Base-by-base conservation (phyloP, 2,329 filamentous ascomycete genomes). In the Nigrograna mackinnonii region DNA sequence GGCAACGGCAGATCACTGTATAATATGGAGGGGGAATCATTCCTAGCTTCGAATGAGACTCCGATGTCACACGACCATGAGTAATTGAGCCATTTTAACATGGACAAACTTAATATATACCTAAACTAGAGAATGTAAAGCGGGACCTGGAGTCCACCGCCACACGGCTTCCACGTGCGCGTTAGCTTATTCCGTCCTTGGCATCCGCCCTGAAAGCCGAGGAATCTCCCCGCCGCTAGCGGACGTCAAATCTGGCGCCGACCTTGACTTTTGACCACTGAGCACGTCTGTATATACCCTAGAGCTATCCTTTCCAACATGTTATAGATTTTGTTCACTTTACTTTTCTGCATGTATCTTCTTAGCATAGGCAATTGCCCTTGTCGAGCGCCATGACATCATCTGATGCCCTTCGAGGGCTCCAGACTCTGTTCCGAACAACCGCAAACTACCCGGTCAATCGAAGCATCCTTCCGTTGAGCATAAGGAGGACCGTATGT, bases 321-420 rank as follows among this genome's bases (percentile, higher is more conserved):
- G 40, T 30, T 37, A 30, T 45, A 44, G 30, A 12, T 13, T 33
- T 13, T 2, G 37, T 28, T 28, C n/a, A 18, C 18, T 19, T 31
- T 16, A 16, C 28, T 36, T 33, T 38, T 31, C 13, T 40, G 37
- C 38, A 39, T 37, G 35, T 35, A 43, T 47, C 39, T 19, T 6
- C 14, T 22, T 26, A 9, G 26, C 14, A 20, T 24, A 2, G 22
- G 4, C 18, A 9, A 12, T 12, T 40, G 41, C 24, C 19, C 41
- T 32, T 36, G 11, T 14, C 37, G 35, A 9, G 39, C 41, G 38
- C 50, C 31, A 67, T 67, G 64, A 65, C 62, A 62, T 65, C 64
- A 66, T 55, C 51, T 49, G 60, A 58, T 39, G 57, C 54, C 28
- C 49, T 66, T 43, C 49, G 49, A 46, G 58, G 51, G 42, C 46